Evolutionary conservation across 2,329 filamentous ascomycete genomes (phyloP).

Genomic region (Epichloe festucae): DNA sequence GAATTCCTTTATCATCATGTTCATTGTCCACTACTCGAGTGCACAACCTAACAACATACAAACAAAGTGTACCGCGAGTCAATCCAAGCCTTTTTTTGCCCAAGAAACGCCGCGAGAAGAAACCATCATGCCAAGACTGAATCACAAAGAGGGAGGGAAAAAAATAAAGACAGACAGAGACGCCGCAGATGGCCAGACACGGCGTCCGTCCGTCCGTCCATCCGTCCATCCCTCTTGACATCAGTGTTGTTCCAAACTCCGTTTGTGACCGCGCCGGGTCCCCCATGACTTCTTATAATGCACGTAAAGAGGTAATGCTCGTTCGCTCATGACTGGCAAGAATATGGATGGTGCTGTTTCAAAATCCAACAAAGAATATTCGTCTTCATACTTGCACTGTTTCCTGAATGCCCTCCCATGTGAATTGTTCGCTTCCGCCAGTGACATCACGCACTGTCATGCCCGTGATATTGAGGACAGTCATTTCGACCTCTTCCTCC

Average conservation of each 20-base stretch:
- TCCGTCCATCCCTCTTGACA: too few species aligned
- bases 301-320: not conserved
- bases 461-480: slow-evolving; percentile 41
- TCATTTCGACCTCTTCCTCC: slow-evolving; percentile 50
- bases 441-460: slow-evolving; percentile 30
- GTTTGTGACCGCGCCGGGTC: not conserved
- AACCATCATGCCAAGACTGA: not conserved
- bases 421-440: slow-evolving; percentile 24
- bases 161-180: not conserved
- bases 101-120: not conserved
- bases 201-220: too few species aligned
- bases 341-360: not conserved
- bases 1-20: not conserved
- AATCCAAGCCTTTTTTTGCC: not conserved
- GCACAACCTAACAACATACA: not conserved
- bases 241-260: slow-evolving; percentile 1
- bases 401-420: slow-evolving; percentile 28
- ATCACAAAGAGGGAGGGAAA: not conserved
- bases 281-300: not conserved
- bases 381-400: slow-evolving; percentile 7
- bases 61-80: not conserved
- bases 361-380: not conserved
- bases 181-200: not conserved
- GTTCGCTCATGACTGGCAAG: not conserved
- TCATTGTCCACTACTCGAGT: not conserved